Evolutionary conservation across 1,284 basidiomycete species (phyloP).

Genomic region (Malassezia caprae): DNA sequence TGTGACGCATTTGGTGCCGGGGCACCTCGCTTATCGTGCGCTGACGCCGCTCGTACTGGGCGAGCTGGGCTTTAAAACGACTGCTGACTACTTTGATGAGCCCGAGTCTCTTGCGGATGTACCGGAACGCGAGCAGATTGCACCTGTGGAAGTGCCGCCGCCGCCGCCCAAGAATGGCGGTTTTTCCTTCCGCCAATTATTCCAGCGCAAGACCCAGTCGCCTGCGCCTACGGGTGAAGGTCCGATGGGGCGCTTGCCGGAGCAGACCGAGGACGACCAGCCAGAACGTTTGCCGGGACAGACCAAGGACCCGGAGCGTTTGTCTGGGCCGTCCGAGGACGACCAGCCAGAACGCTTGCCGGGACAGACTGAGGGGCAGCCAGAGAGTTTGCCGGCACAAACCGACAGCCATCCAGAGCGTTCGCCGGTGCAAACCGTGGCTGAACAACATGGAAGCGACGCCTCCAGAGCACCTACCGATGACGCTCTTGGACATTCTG

Average conservation of each 20-base stretch:
- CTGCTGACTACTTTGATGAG: slow-evolving; percentile 48
- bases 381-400: too few species aligned
- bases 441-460: too few species aligned
- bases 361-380: too few species aligned
- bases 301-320: too few species aligned
- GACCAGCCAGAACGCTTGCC: too few species aligned
- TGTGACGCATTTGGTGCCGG: slow-evolving; percentile 43
- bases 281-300: too few species aligned
- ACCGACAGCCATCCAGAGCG: too few species aligned
- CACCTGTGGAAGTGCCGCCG: slow-evolving; percentile 3
- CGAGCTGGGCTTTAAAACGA: slow-evolving; percentile 44
- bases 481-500: too few species aligned
- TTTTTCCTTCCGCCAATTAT: slow-evolving; percentile 2
- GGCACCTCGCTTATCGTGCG: slow-evolving; percentile 42
- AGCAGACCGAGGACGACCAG: not conserved
- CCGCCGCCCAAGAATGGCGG: not conserved
- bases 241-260: not conserved
- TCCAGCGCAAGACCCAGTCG: not conserved
- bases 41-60: slow-evolving; percentile 44
- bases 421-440: too few species aligned
- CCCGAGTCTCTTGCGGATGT: slow-evolving; percentile 42
- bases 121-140: slow-evolving; percentile 38
- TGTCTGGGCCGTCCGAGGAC: not conserved
- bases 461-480: not conserved
- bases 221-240: not conserved